Evolutionary conservation across 129 eudicot genomes (phyloP).

Genomic region (Flaveria ramosissima): DNA sequence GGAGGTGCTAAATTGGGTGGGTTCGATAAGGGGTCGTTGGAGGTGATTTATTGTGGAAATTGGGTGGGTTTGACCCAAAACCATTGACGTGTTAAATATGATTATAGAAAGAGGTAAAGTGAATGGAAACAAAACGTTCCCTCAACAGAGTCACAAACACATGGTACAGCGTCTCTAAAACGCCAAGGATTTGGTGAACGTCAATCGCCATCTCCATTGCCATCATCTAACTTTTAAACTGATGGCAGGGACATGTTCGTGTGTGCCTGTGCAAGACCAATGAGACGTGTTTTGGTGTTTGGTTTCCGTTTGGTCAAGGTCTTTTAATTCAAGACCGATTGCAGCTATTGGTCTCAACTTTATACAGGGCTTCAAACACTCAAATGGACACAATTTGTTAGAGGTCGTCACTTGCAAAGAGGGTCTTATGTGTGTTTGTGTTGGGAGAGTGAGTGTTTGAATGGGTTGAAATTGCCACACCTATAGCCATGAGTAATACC

Average conservation of each 20-base stretch:
- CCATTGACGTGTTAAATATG: background rate
- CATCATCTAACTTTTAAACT: too few relatives aligned
- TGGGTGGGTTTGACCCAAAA: constrained; percentile 9
- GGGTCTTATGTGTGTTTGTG: background rate
- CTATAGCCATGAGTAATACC: background rate
- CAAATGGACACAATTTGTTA: background rate
- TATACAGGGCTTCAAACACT: background rate
- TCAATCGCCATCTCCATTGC: too few relatives aligned
- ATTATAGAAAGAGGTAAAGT: background rate
- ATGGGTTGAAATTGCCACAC: background rate
- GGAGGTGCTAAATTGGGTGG: background rate
- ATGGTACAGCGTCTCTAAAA: too few relatives aligned
- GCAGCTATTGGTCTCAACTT: background rate
- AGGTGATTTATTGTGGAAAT: background rate
- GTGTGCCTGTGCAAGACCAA: too few relatives aligned
- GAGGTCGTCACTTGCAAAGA: background rate
- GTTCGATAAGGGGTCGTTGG: too few relatives aligned
- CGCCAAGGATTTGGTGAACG: too few relatives aligned
- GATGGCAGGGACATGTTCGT: too few relatives aligned
- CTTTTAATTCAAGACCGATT: too few relatives aligned
- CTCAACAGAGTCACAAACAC: too few relatives aligned
- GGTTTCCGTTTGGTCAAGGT: background rate
- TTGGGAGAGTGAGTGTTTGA: background rate
- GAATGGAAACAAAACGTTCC: too few relatives aligned
- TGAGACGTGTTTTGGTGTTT: too few relatives aligned